Evolutionary conservation across 768 basidiomycete species (phyloP), one percentile per base, ranked within the genome.

Genomic region (Tulasnella sp.): DNA sequence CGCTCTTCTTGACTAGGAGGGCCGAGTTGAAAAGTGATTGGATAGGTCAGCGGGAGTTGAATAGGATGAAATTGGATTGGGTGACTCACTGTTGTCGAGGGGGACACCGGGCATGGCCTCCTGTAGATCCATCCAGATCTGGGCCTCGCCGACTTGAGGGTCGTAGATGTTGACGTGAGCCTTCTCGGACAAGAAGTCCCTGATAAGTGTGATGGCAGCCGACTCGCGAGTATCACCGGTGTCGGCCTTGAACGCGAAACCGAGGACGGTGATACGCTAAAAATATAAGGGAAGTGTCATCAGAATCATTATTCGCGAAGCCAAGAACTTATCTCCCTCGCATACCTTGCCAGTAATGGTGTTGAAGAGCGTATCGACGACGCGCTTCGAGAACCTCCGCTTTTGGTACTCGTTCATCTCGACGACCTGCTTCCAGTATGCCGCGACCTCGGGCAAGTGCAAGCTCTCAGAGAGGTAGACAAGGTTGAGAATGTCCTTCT

Each of bases 321-420:
- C n/a, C 26, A 42, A 11, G 29, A 51, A 64, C n/a, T n/a, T n/a
- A n/a, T n/a, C 34, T 7, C 23, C 27, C 17, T 1, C 24, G 67
- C 77, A 21, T 60, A 87, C 88, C 80, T 95, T 94, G 76, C 86
- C 84, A 21, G 91, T 95, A 70, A 96, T 93, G 53, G 96, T 99
- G 73, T 94, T 97, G 82, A 99, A 99, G 61, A 99, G 83, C 13
- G 90, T 91, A 72, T 96, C 91, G 42, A 99, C 94, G 63, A 99
- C 94, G 53, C 85, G 83, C 75, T 93, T 90, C 43, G 92, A 89
- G 79, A 99, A 99, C 53, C 96, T 78, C 64, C 81, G 76, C 80
- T 98, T 99, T 73, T 99, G 96, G 73, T 98, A 89, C 73, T 98
- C 94, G 74, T 99, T 98, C 87, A 98, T 88, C 68, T 89, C 85